Conservation (phyloP, 208 protist species). For the Leishmania tarentolae region DNA sequence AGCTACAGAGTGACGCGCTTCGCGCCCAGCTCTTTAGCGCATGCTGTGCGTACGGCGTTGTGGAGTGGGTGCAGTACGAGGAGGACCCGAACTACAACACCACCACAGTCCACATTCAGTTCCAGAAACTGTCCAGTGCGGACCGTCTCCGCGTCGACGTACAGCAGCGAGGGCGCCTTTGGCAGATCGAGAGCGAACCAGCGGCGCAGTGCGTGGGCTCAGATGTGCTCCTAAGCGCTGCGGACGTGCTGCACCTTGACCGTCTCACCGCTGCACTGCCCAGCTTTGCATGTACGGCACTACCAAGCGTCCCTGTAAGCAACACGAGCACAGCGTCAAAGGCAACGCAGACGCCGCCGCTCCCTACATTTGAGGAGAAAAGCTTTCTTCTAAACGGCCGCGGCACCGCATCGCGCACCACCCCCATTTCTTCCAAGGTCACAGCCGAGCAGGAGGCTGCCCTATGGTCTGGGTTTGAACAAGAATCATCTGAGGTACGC, state of each 20-base stretch:
- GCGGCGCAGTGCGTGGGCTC: conserved; percentile 47
- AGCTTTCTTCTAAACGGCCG: conserved; percentile 29
- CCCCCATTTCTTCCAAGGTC: conserved; percentile 10
- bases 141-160: conserved; percentile 59
- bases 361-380: conserved; percentile 37
- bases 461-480: conserved; percentile 29
- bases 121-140: conserved; percentile 69
- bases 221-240: conserved; percentile 50
- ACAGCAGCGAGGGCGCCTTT: conserved; percentile 33
- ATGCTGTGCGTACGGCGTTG: conserved; percentile 62
- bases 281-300: conserved; percentile 11
- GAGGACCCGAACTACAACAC: conserved; percentile 60
- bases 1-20: conserved; percentile 45
- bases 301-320: background rate
- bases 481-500: conserved; percentile 29
- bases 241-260: conserved; percentile 28
- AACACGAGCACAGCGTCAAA: conserved; percentile 4
- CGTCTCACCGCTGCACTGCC: conserved; percentile 23
- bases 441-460: conserved; percentile 36
- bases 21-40: conserved; percentile 62
- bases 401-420: conserved; percentile 7
- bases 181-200: conserved; percentile 47
- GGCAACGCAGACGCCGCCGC: background rate
- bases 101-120: conserved; percentile 59
- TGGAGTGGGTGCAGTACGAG: conserved; percentile 59